Percentiles rank a stretch among this genome's conserved stretches.
phyloP scores from a whole-genome alignment of 768 basidiomycete genomes.

The Boletus rubescentipes region DNA sequence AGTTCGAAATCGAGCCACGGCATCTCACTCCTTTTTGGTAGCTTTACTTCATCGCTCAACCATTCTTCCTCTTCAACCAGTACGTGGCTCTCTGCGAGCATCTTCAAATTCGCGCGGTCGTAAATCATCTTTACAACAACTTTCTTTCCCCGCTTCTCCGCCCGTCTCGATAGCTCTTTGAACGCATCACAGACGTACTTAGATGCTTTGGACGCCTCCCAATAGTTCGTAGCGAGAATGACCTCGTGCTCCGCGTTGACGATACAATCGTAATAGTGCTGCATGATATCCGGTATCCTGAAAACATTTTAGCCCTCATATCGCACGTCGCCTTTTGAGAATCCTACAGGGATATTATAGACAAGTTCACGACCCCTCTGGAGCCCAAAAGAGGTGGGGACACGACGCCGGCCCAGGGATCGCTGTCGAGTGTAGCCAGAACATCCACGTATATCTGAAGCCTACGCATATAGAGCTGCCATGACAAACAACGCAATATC shows the following conservation, averaged over 20 bases:
- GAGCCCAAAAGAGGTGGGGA: slow-evolving; percentile 64
- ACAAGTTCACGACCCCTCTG: slow-evolving; percentile 60
- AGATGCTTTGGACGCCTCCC: slow-evolving; percentile 52
- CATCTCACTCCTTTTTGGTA: slow-evolving; percentile 56
- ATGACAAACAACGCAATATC: not conserved
- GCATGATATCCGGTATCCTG: slow-evolving; percentile 71
- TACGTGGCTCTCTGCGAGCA: slow-evolving; percentile 45
- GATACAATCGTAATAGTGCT: slow-evolving; percentile 64
- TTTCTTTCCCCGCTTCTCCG: slow-evolving; percentile 43
- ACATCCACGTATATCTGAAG: slow-evolving; percentile 60
- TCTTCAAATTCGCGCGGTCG: slow-evolving; percentile 62
- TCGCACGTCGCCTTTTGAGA: not conserved
- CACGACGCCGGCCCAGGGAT: slow-evolving; percentile 55
- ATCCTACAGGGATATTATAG: slow-evolving; percentile 55
- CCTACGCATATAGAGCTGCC: not conserved
- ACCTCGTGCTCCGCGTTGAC: slow-evolving; percentile 62
- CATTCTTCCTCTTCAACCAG: slow-evolving; percentile 47
- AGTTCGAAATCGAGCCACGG: slow-evolving; percentile 61
- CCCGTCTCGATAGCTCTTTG: slow-evolving; percentile 48
- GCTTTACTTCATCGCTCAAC: slow-evolving; percentile 43
- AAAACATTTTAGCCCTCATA: slow-evolving; percentile 7
- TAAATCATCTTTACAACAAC: slow-evolving; percentile 69
- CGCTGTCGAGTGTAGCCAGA: slow-evolving; percentile 53
- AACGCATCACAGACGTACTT: slow-evolving; percentile 51
- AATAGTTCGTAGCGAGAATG: slow-evolving; percentile 66